A percentile compares a stretch with the other conserved stretches of the same genome.
These are phyloP conservation scores for Talaromyces nanjingensis DNA, from an alignment of 495 filamentous ascomycete genomes.

Conservation along the genomic window DNA sequence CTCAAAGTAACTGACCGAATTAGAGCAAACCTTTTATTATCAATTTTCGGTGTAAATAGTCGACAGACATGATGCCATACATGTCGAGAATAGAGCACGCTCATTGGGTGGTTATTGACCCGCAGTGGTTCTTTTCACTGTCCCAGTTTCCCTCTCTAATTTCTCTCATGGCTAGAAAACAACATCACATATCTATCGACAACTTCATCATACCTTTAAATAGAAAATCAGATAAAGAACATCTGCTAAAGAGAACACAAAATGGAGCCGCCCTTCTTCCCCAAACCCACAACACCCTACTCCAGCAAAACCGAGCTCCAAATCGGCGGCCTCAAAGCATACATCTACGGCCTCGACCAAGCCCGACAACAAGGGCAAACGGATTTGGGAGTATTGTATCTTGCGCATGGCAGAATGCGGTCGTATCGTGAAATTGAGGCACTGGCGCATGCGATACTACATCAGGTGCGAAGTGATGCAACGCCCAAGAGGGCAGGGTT, in stretches of 20 bases:
- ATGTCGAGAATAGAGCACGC: background rate
- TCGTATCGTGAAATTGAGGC: background rate
- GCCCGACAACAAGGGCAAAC: background rate
- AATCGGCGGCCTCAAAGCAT: conserved; percentile 3
- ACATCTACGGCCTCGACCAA: conserved; percentile 7
- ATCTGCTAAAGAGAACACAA: background rate
- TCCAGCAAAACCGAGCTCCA: conserved; percentile 3
- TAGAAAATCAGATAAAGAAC: background rate
- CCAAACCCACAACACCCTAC: background rate
- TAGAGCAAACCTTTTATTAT: background rate
- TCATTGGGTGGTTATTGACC: background rate
- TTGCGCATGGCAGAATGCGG: conserved; percentile 3
- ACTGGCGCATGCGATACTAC: background rate
- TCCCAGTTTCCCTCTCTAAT: background rate
- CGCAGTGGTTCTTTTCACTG: background rate
- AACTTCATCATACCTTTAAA: background rate
- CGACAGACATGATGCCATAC: background rate
- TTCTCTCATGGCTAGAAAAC: background rate
- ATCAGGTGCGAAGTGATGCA: background rate
- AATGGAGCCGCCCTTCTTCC: background rate
- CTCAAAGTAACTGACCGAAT: background rate
- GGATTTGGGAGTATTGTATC: conserved; percentile 3
- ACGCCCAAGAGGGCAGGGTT: background rate
- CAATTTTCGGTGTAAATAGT: background rate
- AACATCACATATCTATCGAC: background rate